Evolutionary conservation across 768 basidiomycete genomes (phyloP).

Genomic region (Mycena indigotica): DNA sequence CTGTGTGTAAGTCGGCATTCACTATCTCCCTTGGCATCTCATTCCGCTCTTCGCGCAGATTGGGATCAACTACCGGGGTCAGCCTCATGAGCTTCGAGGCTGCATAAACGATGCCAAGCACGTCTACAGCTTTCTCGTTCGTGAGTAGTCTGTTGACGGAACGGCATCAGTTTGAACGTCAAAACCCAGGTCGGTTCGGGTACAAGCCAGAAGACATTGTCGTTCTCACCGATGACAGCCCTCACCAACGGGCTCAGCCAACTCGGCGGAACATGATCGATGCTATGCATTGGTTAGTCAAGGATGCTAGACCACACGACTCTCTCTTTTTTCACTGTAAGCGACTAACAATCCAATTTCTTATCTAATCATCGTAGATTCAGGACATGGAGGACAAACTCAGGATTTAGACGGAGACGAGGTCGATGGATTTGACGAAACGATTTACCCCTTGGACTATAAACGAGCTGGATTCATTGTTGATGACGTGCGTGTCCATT

Average conservation of each 20-base stretch:
- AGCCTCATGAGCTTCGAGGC: constrained; percentile 63
- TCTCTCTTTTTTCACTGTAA: constrained; percentile 78
- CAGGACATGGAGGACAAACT: constrained; percentile 95
- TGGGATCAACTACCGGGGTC: constrained; percentile 78
- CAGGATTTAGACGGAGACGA: constrained; percentile 79
- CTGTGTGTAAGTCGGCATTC: constrained; percentile 17
- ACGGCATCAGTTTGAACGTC: not conserved
- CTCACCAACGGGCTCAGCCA: constrained; percentile 47
- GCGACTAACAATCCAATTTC: constrained; percentile 16
- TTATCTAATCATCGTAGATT: constrained; percentile 50
- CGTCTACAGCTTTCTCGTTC: constrained; percentile 65
- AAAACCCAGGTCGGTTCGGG: constrained; percentile 45
- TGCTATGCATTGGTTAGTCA: constrained; percentile 46
- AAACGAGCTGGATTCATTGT: constrained; percentile 75
- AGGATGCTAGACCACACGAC: constrained; percentile 67
- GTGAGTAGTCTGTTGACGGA: constrained; percentile 36
- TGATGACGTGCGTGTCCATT: constrained; percentile 52
- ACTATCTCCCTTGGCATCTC: not conserved
- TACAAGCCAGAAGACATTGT: constrained; percentile 67
- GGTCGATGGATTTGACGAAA: constrained; percentile 79
- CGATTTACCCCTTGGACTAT: constrained; percentile 90
- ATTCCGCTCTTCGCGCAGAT: constrained; percentile 46
- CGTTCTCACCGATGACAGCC: constrained; percentile 38
- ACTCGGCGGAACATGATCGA: constrained; percentile 51
- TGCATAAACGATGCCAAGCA: constrained; percentile 83